Evolutionary conservation across 305 asterid species (phyloP).

Genomic region (Fraxinus floribunda): DNA sequence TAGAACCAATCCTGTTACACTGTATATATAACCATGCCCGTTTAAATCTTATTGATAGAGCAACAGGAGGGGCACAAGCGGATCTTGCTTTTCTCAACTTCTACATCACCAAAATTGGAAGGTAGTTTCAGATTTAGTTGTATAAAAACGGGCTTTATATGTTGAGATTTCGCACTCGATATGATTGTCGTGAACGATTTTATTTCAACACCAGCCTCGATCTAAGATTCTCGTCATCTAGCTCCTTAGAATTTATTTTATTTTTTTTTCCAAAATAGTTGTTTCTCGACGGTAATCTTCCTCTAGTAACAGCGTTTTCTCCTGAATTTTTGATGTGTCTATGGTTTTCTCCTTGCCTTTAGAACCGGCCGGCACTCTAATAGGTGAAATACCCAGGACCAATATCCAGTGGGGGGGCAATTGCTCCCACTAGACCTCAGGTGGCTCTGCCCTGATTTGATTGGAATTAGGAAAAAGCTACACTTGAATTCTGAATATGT

Average conservation of each 20-base stretch:
- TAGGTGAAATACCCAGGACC: neutral
- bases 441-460: neutral
- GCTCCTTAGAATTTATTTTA: neutral
- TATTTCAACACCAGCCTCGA: neutral
- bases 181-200: neutral
- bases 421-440: neutral
- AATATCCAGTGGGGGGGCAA: neutral
- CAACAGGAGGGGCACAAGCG: neutral
- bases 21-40: neutral
- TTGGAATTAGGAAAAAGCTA: neutral
- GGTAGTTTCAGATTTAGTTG: neutral
- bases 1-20: no score
- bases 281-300: neutral
- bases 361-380: neutral
- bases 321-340: neutral
- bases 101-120: neutral
- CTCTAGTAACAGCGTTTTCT: neutral
- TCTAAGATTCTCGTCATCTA: neutral
- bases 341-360: neutral
- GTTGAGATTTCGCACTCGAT: neutral
- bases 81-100: neutral
- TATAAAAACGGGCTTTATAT: neutral
- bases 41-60: neutral
- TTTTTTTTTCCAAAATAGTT: neutral
- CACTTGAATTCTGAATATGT: neutral